Evolutionary conservation across 1,139 yeast genomes (phyloP).

Genomic region (Suhomyces atakaporum): DNA sequence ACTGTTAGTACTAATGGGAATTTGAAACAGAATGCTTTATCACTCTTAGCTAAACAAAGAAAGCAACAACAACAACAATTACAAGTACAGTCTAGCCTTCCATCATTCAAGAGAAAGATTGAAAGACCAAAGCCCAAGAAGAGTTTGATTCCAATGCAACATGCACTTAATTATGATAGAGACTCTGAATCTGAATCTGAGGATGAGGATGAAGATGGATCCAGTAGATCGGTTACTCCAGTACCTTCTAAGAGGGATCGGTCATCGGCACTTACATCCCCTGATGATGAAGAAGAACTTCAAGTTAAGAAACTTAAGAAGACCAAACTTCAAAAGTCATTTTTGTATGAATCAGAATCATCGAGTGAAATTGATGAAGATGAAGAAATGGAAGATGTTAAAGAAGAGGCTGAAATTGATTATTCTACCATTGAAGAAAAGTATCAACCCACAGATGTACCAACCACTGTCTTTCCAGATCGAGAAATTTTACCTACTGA

Average conservation of each 20-base stretch:
- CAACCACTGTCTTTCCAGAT: constrained; percentile 56
- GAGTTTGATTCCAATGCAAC: constrained; percentile 64
- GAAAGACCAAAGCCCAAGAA: constrained; percentile 23
- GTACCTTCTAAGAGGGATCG: constrained; percentile 31
- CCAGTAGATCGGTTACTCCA: constrained; percentile 47
- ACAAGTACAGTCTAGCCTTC: constrained; percentile 43
- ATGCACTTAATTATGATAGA: constrained; percentile 60
- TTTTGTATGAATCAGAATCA: constrained; percentile 34
- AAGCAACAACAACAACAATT: constrained; percentile 22
- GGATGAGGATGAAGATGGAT: constrained; percentile 43
- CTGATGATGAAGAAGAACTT: constrained; percentile 32
- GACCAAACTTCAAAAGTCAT: constrained; percentile 22
- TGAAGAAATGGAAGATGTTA: constrained; percentile 15
- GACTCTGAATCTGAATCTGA: constrained; percentile 39
- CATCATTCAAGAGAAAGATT: constrained; percentile 41
- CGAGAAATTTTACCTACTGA: constrained; percentile 25
- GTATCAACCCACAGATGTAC: constrained; percentile 50
- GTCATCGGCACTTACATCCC: constrained; percentile 13
- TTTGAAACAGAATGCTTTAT: constrained; percentile 28
- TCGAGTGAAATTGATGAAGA: constrained; percentile 11
- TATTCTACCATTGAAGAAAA: constrained; percentile 34
- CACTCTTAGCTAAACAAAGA: constrained; percentile 30
- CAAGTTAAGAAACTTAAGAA: constrained; percentile 19
- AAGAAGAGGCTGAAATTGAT: constrained; percentile 22
- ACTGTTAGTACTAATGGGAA: constrained; percentile 18